Evolutionary conservation across 805 yeast genomes (phyloP).

Genomic region (Cyberlindnera bimundalis): DNA sequence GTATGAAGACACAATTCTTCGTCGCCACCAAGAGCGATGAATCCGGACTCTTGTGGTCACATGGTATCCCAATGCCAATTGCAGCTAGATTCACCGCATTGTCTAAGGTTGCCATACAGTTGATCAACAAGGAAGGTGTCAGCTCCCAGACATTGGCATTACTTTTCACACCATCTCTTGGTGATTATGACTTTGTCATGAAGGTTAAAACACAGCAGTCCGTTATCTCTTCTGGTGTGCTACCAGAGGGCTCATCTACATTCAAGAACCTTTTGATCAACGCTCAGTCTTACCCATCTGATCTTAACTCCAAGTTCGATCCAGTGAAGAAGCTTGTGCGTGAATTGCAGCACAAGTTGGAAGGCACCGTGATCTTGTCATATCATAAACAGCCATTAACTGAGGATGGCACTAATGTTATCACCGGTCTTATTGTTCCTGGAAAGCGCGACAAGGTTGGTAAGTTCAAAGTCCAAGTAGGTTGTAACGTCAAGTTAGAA

Average conservation of each 20-base stretch:
- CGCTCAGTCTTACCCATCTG: slow-evolving; percentile 32
- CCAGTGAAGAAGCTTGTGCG: slow-evolving; percentile 56
- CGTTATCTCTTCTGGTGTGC: slow-evolving; percentile 51
- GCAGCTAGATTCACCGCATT: slow-evolving; percentile 87
- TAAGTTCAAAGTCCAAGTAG: slow-evolving; percentile 77
- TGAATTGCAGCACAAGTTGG: slow-evolving; percentile 61
- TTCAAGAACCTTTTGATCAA: slow-evolving; percentile 55
- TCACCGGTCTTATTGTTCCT: slow-evolving; percentile 83
- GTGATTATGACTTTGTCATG: slow-evolving; percentile 81
- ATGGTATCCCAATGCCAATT: slow-evolving; percentile 62
- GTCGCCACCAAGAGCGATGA: slow-evolving; percentile 81
- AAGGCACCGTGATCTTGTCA: slow-evolving; percentile 69
- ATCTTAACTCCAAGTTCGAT: slow-evolving; percentile 49
- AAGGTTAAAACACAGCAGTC: slow-evolving; percentile 47
- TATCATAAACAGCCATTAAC: slow-evolving; percentile 50
- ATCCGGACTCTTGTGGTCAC: slow-evolving; percentile 84
- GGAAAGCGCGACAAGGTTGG: slow-evolving; percentile 45
- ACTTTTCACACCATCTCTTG: slow-evolving; percentile 75
- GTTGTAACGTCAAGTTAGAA: slow-evolving; percentile 66
- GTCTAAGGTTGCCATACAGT: slow-evolving; percentile 66
- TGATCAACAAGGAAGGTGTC: slow-evolving; percentile 46
- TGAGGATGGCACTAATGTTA: slow-evolving; percentile 54
- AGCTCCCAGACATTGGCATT: slow-evolving; percentile 42
- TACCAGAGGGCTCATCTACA: slow-evolving; percentile 38
- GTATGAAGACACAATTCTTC: slow-evolving; percentile 73